phyloP scores from a whole-genome alignment of 177 flowering plant genomes.

The Vitis hybrid region DNA sequence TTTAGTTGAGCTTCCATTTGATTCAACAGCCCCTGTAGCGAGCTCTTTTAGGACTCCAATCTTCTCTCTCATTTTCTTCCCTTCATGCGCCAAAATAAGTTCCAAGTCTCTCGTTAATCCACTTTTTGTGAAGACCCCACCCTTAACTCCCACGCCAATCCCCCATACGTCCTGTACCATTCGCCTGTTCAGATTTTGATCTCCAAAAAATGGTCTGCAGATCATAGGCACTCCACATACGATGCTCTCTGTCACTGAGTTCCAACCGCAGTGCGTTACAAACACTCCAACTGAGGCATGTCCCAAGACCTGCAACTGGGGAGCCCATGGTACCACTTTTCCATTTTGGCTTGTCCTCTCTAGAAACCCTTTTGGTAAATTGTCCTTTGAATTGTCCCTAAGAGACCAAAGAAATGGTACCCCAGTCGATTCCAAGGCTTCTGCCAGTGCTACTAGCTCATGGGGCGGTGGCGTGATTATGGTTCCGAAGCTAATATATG shows the following conservation, averaged over 20 bases:
- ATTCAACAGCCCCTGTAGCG: conserved; percentile 29
- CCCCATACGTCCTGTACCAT: conserved; percentile 33
- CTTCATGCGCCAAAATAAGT: conserved; percentile 28
- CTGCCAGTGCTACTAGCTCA: conserved; percentile 48
- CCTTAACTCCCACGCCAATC: conserved; percentile 38
- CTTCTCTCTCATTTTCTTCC: conserved; percentile 34
- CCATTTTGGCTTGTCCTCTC: conserved; percentile 28
- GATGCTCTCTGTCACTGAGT: conserved; percentile 52
- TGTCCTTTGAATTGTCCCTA: conserved; percentile 16
- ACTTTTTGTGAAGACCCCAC: conserved; percentile 32
- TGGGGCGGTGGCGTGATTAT: conserved; percentile 37
- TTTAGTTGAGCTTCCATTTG: conserved; percentile 34
- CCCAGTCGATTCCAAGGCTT: conserved; percentile 37
- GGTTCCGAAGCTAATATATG: conserved; percentile 55
- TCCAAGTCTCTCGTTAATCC: conserved; percentile 21
- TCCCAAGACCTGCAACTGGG: conserved; percentile 37
- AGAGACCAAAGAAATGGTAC: conserved; percentile 56
- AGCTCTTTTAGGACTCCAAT: conserved; percentile 10
- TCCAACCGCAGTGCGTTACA: conserved; percentile 62
- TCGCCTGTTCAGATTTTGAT: conserved; percentile 39
- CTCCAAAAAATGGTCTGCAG: conserved; percentile 52
- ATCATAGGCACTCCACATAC: conserved; percentile 53
- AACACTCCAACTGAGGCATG: conserved; percentile 42
- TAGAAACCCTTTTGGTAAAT: conserved; percentile 38
- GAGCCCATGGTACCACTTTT: conserved; percentile 55